Conservation (phyloP, 257 asterid species). For the Solanum clarkiae region DNA sequence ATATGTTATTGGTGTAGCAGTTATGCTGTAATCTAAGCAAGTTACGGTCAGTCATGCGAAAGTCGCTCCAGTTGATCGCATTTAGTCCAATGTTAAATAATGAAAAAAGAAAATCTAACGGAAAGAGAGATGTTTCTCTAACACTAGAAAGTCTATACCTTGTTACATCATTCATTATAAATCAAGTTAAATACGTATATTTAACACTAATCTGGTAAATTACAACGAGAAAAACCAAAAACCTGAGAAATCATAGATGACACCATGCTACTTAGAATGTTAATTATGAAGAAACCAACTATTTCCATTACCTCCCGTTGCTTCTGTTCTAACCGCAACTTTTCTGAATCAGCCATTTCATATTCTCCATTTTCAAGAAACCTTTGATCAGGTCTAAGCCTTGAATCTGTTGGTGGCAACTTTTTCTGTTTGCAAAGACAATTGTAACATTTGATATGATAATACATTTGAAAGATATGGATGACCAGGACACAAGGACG, state of each 20-base stretch:
- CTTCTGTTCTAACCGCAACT: slow-evolving; percentile 12
- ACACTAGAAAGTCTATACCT: not conserved
- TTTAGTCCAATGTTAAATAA: not conserved
- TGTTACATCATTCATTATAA: not conserved
- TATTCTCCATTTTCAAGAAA: slow-evolving; percentile 18
- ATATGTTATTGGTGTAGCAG: not conserved
- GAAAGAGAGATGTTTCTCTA: not conserved
- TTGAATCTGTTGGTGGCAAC: slow-evolving; percentile 20
- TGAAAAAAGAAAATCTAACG: not conserved
- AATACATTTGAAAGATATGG: not conserved
- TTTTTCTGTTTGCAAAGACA: not conserved
- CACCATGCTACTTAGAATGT: not conserved
- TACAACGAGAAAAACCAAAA: not conserved
- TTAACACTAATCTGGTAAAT: not conserved
- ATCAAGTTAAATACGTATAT: not conserved
- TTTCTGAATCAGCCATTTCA: slow-evolving; percentile 15
- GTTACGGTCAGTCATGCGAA: not conserved
- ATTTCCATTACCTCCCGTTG: slow-evolving; percentile 11
- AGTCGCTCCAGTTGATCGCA: not conserved
- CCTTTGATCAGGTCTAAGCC: slow-evolving; percentile 21
- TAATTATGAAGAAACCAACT: not conserved
- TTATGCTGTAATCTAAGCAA: not conserved
- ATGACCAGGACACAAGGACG: not conserved
- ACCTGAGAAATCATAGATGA: not conserved
- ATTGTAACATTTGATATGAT: not conserved